phyloP scores from a whole-genome alignment of 352 stramenopile genomes.

The Globisporangium carolinianum region DNA sequence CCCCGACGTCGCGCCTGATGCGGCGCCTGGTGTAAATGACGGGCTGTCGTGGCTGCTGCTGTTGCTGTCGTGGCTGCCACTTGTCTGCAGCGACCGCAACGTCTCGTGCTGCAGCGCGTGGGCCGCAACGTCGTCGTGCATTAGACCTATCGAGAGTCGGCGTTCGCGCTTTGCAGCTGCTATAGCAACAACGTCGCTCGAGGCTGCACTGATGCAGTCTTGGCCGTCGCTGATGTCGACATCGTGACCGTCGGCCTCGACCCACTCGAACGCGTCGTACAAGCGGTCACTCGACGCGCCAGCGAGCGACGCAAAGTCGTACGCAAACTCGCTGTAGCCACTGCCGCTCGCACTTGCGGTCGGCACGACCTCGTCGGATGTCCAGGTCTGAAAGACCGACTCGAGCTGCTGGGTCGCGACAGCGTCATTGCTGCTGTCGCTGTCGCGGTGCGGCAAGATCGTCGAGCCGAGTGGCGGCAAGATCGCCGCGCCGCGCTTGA shows the following conservation, averaged over 20 bases:
- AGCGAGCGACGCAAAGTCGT: constrained; percentile 5
- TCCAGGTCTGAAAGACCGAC: constrained; percentile 16
- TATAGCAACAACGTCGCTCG: neutral
- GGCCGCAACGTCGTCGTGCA: constrained; percentile 10
- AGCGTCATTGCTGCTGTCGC: neutral
- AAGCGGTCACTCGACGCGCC: neutral
- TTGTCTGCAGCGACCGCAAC: constrained; percentile 31
- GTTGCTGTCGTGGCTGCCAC: constrained; percentile 3
- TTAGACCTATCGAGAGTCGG: neutral
- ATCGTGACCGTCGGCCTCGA: constrained; percentile 3
- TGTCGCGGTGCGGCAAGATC: constrained; percentile 13
- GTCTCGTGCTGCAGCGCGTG: constrained; percentile 30
- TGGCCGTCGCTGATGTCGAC: too few relatives aligned
- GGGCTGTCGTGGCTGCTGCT: neutral
- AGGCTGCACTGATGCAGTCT: too few relatives aligned
- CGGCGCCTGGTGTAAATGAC: too few relatives aligned
- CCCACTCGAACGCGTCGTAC: constrained; percentile 15
- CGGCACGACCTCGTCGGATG: constrained; percentile 11
- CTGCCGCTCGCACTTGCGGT: neutral
- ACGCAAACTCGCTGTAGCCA: constrained; percentile 10
- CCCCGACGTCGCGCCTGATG: constrained; percentile 2
- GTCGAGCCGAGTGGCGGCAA: constrained; percentile 24
- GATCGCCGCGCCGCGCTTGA: constrained; percentile 30
- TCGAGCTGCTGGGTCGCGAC: constrained; percentile 6
- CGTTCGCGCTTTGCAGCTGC: neutral